Base-by-base conservation (phyloP, 805 yeast species). In the Saccharomycopsis fodiens region DNA sequence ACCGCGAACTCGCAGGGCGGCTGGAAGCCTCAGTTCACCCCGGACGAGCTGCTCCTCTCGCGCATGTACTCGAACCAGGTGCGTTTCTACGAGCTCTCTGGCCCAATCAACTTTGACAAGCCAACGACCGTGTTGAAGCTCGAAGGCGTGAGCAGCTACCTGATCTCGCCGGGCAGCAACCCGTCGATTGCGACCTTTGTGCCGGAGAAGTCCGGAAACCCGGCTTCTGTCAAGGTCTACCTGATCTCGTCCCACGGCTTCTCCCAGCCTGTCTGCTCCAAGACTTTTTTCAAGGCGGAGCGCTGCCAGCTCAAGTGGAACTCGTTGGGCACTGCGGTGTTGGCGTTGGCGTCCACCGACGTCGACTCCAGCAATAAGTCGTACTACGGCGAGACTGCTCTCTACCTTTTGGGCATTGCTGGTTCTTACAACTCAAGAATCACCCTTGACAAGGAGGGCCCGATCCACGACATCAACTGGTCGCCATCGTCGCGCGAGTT, bases 401-500 rank as follows among this genome's bases (percentile, higher is more conserved):
- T 93, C 55, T 93, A 91, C 61, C 65, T 93, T 50, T 73, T 94
- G 54, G 96, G 96, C 50, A 85, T 93, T 54, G 88, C 95, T 30
- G 96, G 96, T 12, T 78, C 89, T 34, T 89, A 86, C 57, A 95
- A 91, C 59, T 84, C 88, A 45, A 75, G 96, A 59, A 89, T 93
- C 57, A 74, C 79, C 47, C 76, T 93, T 57, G 87, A 85, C 52
- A 82, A 85, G 57, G 96, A 88, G 59, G 52, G 52, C 5, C 97
- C 99, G 38, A 88, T 93, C 55, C 97, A 93, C 67, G 98, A 93
- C 64, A 85, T 91, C 51, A 81, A 93, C 19, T 93, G 99, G 99
- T 84, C 95, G 21, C 96, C 97, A 48, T 79, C 88, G 42, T 86
- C 96, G 16, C 76, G 96, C 55, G 97, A 93, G 67, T 94, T 93